A percentile compares a stretch with the other conserved stretches of the same genome.
These are phyloP conservation scores for Alternaria arborescens DNA, from an alignment of 2,329 filamentous ascomycete genomes.

Conservation along the genomic window DNA sequence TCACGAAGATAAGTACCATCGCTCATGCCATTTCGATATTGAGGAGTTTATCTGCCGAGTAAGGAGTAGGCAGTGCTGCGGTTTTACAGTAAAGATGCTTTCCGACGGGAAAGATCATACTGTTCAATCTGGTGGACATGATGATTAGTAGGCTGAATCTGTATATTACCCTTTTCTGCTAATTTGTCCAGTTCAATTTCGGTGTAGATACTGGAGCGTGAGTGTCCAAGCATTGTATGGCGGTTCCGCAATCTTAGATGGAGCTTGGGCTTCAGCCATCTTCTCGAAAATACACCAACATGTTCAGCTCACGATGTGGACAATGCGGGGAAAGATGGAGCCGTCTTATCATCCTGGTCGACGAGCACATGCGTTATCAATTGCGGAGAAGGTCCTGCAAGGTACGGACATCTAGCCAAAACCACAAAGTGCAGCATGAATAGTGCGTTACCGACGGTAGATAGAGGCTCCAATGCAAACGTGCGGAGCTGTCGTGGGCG, in stretches of 20 bases:
- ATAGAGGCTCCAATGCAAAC: not conserved
- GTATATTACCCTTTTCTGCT: not conserved
- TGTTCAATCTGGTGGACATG: not conserved
- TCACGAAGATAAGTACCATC: not conserved
- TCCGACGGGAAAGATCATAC: not conserved
- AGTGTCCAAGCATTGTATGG: not conserved
- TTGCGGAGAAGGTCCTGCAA: constrained; percentile 11
- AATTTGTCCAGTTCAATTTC: not conserved
- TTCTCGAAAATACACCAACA: not conserved
- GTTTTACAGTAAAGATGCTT: not conserved
- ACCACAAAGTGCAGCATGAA: not conserved
- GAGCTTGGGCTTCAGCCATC: not conserved
- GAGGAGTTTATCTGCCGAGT: not conserved
- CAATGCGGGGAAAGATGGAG: constrained; percentile 6
- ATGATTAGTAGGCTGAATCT: not conserved
- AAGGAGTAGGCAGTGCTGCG: not conserved
- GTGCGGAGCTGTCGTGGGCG: not conserved
- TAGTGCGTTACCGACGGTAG: not conserved
- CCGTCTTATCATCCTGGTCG: not conserved
- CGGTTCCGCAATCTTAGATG: not conserved
- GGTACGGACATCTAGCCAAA: not conserved
- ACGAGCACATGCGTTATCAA: not conserved
- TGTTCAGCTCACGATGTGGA: not conserved
- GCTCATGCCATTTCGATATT: not conserved
- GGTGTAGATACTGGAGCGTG: not conserved